These are phyloP conservation scores for Cadophora gregata DNA, from an alignment of 2,329 filamentous ascomycete species.

Conservation along the genomic window DNA sequence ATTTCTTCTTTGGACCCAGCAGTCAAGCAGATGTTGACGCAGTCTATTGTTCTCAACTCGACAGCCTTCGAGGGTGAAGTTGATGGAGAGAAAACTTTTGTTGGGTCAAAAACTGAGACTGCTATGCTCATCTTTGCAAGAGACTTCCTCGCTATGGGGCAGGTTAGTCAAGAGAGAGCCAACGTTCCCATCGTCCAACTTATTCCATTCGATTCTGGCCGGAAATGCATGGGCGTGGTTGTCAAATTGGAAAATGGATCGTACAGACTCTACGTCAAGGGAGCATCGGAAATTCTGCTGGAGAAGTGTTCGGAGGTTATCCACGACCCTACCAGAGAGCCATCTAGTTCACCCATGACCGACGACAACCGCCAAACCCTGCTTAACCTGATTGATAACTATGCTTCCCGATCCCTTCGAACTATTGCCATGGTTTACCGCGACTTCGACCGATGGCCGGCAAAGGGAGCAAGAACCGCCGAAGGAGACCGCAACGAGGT, in stretches of 20 bases:
- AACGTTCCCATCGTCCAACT: slow-evolving; percentile 64
- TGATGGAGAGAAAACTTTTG: slow-evolving; percentile 63
- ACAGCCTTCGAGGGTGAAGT: slow-evolving; percentile 72
- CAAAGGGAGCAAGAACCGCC: slow-evolving; percentile 56
- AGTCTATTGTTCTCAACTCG: slow-evolving; percentile 72
- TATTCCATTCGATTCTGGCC: slow-evolving; percentile 47
- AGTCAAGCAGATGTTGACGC: slow-evolving; percentile 54
- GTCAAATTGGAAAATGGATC: slow-evolving; percentile 54
- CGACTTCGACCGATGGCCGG: slow-evolving; percentile 74
- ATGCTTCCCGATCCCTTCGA: slow-evolving; percentile 71
- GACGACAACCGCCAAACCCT: slow-evolving; percentile 61
- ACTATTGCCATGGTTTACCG: slow-evolving; percentile 78
- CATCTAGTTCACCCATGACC: slow-evolving; percentile 58
- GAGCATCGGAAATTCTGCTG: slow-evolving; percentile 58
- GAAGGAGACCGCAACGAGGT: slow-evolving; percentile 68
- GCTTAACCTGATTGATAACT: slow-evolving; percentile 61
- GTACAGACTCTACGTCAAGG: slow-evolving; percentile 57
- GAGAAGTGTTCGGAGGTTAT: slow-evolving; percentile 56
- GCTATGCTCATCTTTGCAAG: slow-evolving; percentile 73
- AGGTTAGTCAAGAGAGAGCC: slow-evolving; percentile 64
- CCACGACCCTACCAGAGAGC: slow-evolving; percentile 62
- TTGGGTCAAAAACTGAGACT: slow-evolving; percentile 81
- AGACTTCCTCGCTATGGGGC: slow-evolving; percentile 68
- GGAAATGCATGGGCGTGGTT: slow-evolving; percentile 74
- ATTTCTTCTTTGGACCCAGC: slow-evolving; percentile 37